phyloP scores from a whole-genome alignment of 2,329 filamentous ascomycete species.

The Penicillium sp. region DNA sequence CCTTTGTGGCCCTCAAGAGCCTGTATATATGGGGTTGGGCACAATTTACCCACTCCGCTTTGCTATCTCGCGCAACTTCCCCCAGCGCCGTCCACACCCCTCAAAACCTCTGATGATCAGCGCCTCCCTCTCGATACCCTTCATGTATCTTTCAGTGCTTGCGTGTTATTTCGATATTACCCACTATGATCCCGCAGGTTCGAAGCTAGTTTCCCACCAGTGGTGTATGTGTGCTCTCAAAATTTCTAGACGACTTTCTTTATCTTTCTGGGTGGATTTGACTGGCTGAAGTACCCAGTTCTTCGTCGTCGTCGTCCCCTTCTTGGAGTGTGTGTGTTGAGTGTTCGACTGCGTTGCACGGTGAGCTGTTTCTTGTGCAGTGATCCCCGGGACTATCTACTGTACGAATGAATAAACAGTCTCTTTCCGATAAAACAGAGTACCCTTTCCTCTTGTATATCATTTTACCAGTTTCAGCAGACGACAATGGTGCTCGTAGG shows the following conservation, averaged over 20 bases:
- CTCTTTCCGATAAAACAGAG: neutral
- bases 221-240: constrained; percentile 15
- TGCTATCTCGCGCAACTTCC: neutral
- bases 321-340: constrained; percentile 9
- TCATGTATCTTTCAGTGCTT: constrained; percentile 25
- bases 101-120: constrained; percentile 31
- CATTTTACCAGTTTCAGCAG: neutral
- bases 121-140: constrained; percentile 39
- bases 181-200: constrained; percentile 35
- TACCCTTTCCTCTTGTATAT: neutral
- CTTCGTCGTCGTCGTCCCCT: neutral
- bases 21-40: constrained; percentile 30
- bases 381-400: neutral
- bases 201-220: constrained; percentile 35
- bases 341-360: constrained; percentile 5
- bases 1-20: constrained; percentile 21
- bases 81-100: neutral
- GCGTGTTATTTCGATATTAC: constrained; percentile 21
- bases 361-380: neutral
- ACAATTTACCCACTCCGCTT: neutral
- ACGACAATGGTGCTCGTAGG: neutral
- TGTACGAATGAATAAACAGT: neutral
- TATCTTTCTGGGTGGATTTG: constrained; percentile 12
- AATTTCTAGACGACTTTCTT: constrained; percentile 7
- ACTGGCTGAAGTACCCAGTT: constrained; percentile 14